Conservation (phyloP, 1,139 yeast species). For the Suzukiozyma palmioleophila region DNA sequence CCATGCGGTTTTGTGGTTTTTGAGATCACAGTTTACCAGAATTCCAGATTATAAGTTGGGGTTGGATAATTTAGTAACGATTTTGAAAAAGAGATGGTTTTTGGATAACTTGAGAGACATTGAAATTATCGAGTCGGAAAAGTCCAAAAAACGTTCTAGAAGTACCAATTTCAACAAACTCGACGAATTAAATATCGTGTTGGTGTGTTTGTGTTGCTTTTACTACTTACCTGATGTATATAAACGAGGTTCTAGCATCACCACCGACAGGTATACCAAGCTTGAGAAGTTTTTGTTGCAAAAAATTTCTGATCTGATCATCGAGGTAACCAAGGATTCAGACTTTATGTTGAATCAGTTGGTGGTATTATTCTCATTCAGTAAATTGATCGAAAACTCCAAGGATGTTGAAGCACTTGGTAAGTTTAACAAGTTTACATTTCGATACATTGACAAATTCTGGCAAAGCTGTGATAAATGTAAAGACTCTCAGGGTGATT, state of each 20-base stretch:
- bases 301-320: conserved; percentile 8
- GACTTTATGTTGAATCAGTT: conserved; percentile 19
- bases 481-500: conserved; percentile 14
- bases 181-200: conserved; percentile 18
- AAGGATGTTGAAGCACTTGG: conserved; percentile 9
- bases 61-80: conserved; percentile 29
- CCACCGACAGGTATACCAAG: conserved; percentile 21
- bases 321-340: conserved; percentile 7
- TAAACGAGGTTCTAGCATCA: conserved; percentile 20
- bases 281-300: conserved; percentile 25
- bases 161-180: conserved; percentile 5
- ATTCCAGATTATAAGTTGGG: conserved; percentile 43
- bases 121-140: conserved; percentile 7
- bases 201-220: conserved; percentile 28
- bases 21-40: conserved; percentile 56
- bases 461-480: conserved; percentile 11
- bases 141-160: conserved; percentile 4
- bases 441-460: conserved; percentile 32
- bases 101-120: conserved; percentile 18
- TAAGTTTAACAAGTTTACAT: conserved; percentile 20
- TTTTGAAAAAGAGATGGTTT: conserved; percentile 31
- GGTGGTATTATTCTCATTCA: conserved; percentile 20
- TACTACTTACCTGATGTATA: conserved; percentile 26
- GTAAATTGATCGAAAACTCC: conserved; percentile 12
- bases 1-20: conserved; percentile 43